Evolutionary conservation across 805 yeast genomes (phyloP).

Genomic region (Ogataea minuta): DNA sequence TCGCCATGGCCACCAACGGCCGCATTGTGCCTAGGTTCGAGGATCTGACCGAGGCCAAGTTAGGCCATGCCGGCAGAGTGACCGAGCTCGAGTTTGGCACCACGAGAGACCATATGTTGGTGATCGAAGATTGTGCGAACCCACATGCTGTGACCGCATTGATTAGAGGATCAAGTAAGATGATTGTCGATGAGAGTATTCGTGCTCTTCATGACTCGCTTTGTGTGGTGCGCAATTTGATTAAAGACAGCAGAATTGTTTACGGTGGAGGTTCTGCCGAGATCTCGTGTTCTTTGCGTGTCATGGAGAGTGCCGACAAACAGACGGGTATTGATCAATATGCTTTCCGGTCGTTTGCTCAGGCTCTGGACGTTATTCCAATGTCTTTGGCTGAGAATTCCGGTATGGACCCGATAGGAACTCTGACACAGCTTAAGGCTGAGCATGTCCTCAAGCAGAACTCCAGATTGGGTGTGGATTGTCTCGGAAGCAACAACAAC

Average conservation of each 20-base stretch:
- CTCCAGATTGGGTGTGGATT: slow-evolving; percentile 85
- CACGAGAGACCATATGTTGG: slow-evolving; percentile 92
- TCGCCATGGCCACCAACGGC: slow-evolving; percentile 97
- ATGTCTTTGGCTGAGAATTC: slow-evolving; percentile 96
- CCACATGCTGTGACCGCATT: slow-evolving; percentile 89
- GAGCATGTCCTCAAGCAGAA: slow-evolving; percentile 74
- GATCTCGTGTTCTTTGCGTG: slow-evolving; percentile 87
- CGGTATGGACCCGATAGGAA: slow-evolving; percentile 91
- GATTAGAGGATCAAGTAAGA: slow-evolving; percentile 92
- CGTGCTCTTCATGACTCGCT: slow-evolving; percentile 96
- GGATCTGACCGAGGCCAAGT: slow-evolving; percentile 75
- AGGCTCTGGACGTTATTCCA: slow-evolving; percentile 88
- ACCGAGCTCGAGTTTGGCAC: slow-evolving; percentile 94
- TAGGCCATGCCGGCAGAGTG: slow-evolving; percentile 85
- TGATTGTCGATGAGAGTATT: slow-evolving; percentile 96
- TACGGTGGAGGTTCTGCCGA: slow-evolving; percentile 99
- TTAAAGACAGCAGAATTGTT: slow-evolving; percentile 90
- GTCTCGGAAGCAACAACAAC: slow-evolving; percentile 81
- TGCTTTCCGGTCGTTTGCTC: slow-evolving; percentile 93
- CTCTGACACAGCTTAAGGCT: slow-evolving; percentile 78
- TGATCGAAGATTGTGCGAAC: slow-evolving; percentile 85
- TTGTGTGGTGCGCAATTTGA: slow-evolving; percentile 95
- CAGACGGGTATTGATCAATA: slow-evolving; percentile 96
- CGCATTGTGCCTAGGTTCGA: slow-evolving; percentile 97
- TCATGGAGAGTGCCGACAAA: slow-evolving; percentile 85